Evolutionary conservation across 805 yeast genomes (phyloP).

Genomic region (Wilhelminamyces savonicus): DNA sequence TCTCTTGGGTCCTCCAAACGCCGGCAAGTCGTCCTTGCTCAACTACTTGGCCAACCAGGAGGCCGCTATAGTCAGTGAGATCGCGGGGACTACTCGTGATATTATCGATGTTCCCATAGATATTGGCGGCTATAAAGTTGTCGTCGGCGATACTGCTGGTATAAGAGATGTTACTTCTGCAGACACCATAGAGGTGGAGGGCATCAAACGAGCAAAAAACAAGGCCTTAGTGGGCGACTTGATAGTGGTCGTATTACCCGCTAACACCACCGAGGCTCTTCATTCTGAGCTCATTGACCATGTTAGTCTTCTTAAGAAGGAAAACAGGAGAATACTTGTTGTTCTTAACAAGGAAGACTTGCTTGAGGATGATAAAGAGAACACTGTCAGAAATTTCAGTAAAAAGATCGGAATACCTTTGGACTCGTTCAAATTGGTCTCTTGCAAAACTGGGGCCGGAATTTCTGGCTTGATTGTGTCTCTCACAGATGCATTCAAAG

Average conservation of each 20-base stretch:
- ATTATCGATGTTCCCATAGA: conserved; percentile 75
- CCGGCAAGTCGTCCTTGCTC: conserved; percentile 86
- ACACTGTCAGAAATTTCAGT: conserved; percentile 3
- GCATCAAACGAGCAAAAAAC: conserved; percentile 69
- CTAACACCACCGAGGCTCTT: conserved; percentile 19
- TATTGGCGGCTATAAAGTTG: conserved; percentile 75
- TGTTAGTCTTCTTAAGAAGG: conserved; percentile 21
- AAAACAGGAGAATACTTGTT: conserved; percentile 30
- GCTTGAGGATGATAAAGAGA: conserved; percentile 10
- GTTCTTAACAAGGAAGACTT: conserved; percentile 62
- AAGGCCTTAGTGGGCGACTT: conserved; percentile 60
- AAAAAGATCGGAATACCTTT: conserved; percentile 3
- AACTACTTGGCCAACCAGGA: conserved; percentile 73
- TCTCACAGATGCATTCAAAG: conserved; percentile 43
- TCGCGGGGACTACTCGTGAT: conserved; percentile 95
- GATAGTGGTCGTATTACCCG: conserved; percentile 59
- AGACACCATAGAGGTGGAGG: conserved; percentile 69
- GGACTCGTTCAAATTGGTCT: conserved; percentile 30
- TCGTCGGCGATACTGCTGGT: conserved; percentile 93
- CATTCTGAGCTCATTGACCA: conserved; percentile 35
- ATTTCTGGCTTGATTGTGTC: conserved; percentile 37
- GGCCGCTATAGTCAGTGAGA: conserved; percentile 83
- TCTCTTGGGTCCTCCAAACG: conserved; percentile 89
- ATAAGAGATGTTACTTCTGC: conserved; percentile 45
- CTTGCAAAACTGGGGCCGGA: conserved; percentile 59